Conservation (phyloP, 1,139 yeast genomes). For the Lodderomyces parapsilosis region DNA sequence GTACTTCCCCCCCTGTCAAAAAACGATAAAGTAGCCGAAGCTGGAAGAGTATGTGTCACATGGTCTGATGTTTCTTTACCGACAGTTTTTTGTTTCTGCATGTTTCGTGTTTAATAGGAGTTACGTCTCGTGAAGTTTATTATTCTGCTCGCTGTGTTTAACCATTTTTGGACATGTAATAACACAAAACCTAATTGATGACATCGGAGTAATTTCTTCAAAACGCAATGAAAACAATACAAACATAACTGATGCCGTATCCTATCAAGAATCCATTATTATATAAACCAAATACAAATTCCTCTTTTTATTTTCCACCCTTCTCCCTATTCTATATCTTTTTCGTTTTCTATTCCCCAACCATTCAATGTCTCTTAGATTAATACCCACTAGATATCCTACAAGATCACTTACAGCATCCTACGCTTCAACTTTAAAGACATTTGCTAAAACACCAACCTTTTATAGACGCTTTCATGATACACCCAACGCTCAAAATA, state of each 20-base stretch:
- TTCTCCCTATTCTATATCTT: neutral
- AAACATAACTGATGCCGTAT: neutral
- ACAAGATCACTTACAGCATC: neutral
- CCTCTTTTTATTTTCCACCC: neutral
- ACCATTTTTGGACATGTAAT: neutral
- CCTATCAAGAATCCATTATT: neutral
- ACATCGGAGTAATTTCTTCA: constrained; percentile 1
- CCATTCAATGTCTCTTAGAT: constrained; percentile 4
- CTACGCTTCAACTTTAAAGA: constrained; percentile 1
- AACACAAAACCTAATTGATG: neutral
- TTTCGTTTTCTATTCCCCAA: neutral
- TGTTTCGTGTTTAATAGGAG: no score
- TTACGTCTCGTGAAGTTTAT: neutral
- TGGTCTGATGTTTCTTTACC: neutral
- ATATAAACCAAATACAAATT: neutral
- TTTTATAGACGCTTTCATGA: constrained; percentile 18
- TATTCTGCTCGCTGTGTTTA: neutral
- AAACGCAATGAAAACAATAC: neutral
- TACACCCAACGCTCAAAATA: constrained; percentile 18
- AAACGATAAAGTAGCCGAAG: neutral
- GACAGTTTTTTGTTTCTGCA: no score
- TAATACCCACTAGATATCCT: neutral
- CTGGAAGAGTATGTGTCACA: neutral
- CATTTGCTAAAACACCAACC: neutral
- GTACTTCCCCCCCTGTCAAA: no score